A percentile compares a stretch with the other conserved stretches of the same genome.
Conservation (phyloP, 2,329 filamentous ascomycete species). For the Verticillium isaacii region DNA sequence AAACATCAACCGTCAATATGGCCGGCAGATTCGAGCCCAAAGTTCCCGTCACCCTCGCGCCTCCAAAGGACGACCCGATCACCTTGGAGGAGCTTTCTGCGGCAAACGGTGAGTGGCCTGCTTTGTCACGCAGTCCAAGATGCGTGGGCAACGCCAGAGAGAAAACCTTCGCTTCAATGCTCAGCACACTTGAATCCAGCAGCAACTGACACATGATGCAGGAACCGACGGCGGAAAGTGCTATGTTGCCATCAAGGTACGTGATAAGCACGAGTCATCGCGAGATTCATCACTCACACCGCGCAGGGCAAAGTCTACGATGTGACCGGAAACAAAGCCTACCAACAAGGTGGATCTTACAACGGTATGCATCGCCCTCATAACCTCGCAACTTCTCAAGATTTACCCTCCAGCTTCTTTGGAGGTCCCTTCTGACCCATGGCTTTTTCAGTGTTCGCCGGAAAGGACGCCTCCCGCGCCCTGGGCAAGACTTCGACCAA, state of each 20-base stretch:
- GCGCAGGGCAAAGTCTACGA: conserved; percentile 85
- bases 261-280: neutral
- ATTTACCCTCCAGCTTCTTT: neutral
- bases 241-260: conserved; percentile 67
- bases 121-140: neutral
- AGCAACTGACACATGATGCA: conserved; percentile 24
- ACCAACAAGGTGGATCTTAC: conserved; percentile 78
- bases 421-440: neutral
- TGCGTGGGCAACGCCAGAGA: too few relatives aligned
- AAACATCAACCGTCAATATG: conserved; percentile 31
- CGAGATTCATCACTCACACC: neutral
- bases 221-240: conserved; percentile 60
- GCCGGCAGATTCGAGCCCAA: conserved; percentile 74
- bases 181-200: neutral
- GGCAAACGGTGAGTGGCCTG: conserved; percentile 66
- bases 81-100: conserved; percentile 72
- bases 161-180: neutral
- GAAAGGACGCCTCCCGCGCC: conserved; percentile 92
- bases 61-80: conserved; percentile 86
- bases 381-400: neutral
- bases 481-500: conserved; percentile 85
- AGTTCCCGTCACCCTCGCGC: conserved; percentile 65
- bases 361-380: conserved; percentile 55
- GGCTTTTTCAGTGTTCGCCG: conserved; percentile 71
- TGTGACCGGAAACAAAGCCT: conserved; percentile 83